A percentile compares a stretch with the other conserved stretches of the same genome.
These are phyloP conservation scores for Fusarium albosuccineum DNA, from an alignment of 2,329 filamentous ascomycete genomes.

Conservation along the genomic window DNA sequence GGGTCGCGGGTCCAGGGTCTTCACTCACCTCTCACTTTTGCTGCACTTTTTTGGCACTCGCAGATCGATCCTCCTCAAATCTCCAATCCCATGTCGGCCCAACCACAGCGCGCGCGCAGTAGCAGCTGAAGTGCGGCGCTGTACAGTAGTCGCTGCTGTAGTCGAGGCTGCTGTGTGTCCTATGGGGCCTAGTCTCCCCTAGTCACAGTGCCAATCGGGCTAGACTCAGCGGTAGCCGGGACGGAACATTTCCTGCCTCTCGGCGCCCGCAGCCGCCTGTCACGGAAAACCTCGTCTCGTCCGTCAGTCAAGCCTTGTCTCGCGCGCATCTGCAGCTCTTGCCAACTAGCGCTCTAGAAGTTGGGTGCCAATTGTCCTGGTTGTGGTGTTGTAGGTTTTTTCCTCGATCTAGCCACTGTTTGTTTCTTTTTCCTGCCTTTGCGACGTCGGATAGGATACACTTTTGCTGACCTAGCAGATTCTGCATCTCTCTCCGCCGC, in stretches of 20 bases:
- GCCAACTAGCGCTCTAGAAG: background rate
- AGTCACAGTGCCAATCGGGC: background rate
- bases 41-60: constrained; percentile 25
- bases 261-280: constrained; percentile 3
- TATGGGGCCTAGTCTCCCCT: too few relatives aligned
- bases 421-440: constrained; percentile 19
- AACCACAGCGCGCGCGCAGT: constrained; percentile 11
- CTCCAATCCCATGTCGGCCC: constrained; percentile 20
- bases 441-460: constrained; percentile 11
- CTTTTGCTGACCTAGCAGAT: constrained; percentile 27
- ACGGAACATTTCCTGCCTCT: constrained; percentile 28
- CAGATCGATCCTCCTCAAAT: constrained; percentile 27
- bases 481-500: constrained; percentile 13
- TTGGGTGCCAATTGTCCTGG: too few relatives aligned
- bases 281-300: constrained; percentile 25
- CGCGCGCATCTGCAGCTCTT: constrained; percentile 15
- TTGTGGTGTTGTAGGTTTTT: constrained; percentile 21
- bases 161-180: too few relatives aligned
- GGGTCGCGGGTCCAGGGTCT: constrained; percentile 32
- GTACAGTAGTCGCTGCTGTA: background rate
- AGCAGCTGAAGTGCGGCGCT: background rate
- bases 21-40: constrained; percentile 30
- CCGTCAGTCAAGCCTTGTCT: constrained; percentile 17
- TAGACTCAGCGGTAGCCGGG: background rate
- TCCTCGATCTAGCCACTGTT: constrained; percentile 18